phyloP scores from a whole-genome alignment of 257 asterid species.

The Cynanchum wilfordii region DNA sequence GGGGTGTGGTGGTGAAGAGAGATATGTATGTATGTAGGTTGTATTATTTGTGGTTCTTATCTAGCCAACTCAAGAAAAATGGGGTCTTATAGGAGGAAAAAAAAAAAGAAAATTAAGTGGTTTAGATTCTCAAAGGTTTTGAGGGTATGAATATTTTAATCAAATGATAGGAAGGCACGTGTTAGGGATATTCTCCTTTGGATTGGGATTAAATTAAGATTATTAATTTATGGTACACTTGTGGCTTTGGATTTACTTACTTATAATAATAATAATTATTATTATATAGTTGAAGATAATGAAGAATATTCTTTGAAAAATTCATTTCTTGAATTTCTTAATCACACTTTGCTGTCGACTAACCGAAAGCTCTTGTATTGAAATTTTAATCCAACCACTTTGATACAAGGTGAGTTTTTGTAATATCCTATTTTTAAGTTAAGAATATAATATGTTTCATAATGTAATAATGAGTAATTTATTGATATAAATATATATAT shows the following conservation, averaged over 20 bases:
- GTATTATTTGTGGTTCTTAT: slow-evolving; percentile 43
- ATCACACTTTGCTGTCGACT: no score
- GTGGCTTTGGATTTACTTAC: background rate
- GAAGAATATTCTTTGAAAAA: slow-evolving; percentile 9
- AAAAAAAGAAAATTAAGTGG: background rate
- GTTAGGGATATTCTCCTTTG: background rate
- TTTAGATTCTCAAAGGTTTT: background rate
- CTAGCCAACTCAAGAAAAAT: slow-evolving; percentile 34
- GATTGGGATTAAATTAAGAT: background rate
- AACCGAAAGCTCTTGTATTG: no score
- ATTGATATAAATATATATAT: no score
- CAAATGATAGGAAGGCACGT: background rate
- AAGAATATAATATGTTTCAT: no score
- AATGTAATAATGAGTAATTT: no score
- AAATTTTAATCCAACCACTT: no score
- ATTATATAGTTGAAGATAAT: background rate
- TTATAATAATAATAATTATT: background rate
- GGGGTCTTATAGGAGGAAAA: slow-evolving; percentile 20
- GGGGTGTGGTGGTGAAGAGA: no score
- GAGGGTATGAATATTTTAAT: background rate
- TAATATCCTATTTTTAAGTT: no score
- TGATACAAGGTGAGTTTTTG: no score
- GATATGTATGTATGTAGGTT: background rate
- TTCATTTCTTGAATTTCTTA: background rate
- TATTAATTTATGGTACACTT: background rate